Evolutionary conservation across 2,329 filamentous ascomycete species (phyloP).

Genomic region (Stagonosporopsis cucurbitacearum): DNA sequence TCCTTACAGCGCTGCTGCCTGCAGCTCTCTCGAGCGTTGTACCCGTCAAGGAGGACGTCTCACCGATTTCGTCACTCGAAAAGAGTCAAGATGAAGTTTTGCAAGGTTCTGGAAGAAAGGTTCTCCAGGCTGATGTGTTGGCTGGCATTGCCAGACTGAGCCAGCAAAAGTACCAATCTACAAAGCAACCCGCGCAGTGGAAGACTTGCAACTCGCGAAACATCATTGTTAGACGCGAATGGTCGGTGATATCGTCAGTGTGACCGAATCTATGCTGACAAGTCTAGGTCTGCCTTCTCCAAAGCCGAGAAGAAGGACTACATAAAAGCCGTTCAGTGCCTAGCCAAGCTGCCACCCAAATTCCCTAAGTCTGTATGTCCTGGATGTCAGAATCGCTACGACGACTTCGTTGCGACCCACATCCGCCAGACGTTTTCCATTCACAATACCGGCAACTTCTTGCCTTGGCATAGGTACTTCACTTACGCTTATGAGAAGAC

Average conservation of each 20-base stretch:
- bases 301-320: slow-evolving; percentile 38
- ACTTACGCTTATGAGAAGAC: slow-evolving; percentile 39
- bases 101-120: slow-evolving; percentile 21
- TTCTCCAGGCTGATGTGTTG: slow-evolving; percentile 31
- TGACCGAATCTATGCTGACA: slow-evolving; percentile 8
- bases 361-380: slow-evolving; percentile 34
- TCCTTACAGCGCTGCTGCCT: slow-evolving; percentile 25
- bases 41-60: slow-evolving; percentile 15
- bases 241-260: slow-evolving; percentile 44
- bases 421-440: slow-evolving; percentile 41
- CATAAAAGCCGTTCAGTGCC: slow-evolving; percentile 40
- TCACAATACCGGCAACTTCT: slow-evolving; percentile 39
- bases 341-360: slow-evolving; percentile 33
- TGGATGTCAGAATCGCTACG: slow-evolving; percentile 38
- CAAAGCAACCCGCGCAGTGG: slow-evolving; percentile 26
- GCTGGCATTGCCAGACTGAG: slow-evolving; percentile 34
- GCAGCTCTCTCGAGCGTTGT: slow-evolving; percentile 26
- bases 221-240: slow-evolving; percentile 52
- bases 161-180: slow-evolving; percentile 37
- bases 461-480: slow-evolving; percentile 39
- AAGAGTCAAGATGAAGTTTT: slow-evolving; percentile 23
- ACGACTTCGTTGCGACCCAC: slow-evolving; percentile 42
- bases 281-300: slow-evolving; percentile 32
- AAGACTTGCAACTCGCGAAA: slow-evolving; percentile 49
- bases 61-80: slow-evolving; percentile 21